A percentile compares a stretch with the other conserved stretches of the same genome.
These are phyloP conservation scores for Pseudogymnoascus sp. DNA, from an alignment of 2,329 filamentous ascomycete genomes.

Conservation along the genomic window DNA sequence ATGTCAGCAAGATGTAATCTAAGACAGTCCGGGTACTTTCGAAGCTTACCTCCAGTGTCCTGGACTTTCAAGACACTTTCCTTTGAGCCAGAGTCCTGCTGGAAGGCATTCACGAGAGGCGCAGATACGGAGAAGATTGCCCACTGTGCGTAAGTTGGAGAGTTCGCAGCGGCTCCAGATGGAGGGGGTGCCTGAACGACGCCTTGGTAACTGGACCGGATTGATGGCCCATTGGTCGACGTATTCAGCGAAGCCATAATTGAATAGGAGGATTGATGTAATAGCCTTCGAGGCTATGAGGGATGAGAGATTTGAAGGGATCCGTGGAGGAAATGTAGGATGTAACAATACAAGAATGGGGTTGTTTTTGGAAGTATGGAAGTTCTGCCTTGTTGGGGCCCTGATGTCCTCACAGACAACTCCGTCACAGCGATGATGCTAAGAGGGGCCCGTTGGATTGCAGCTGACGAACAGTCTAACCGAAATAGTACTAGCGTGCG, in stretches of 20 bases:
- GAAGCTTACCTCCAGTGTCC: constrained; percentile 64
- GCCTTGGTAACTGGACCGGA: constrained; percentile 73
- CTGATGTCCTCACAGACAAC: not conserved
- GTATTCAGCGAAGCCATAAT: constrained; percentile 73
- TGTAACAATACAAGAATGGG: constrained; percentile 3
- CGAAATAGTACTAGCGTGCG: not conserved
- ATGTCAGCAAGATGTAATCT: constrained; percentile 16
- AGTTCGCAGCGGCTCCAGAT: constrained; percentile 51
- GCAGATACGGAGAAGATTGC: constrained; percentile 89
- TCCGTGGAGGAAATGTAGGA: not conserved
- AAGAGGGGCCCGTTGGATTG: constrained; percentile 3
- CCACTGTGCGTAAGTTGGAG: constrained; percentile 85
- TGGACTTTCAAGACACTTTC: constrained; percentile 96
- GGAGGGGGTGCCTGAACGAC: constrained; percentile 55
- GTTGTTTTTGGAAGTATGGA: not conserved
- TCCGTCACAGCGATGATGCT: constrained; percentile 7
- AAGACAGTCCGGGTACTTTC: not conserved
- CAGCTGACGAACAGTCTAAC: not conserved
- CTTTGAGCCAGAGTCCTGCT: constrained; percentile 70
- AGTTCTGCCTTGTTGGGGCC: constrained; percentile 6
- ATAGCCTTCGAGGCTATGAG: constrained; percentile 3
- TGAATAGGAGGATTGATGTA: not conserved
- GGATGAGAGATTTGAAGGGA: not conserved
- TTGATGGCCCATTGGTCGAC: constrained; percentile 72
- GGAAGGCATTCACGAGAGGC: constrained; percentile 86